Percentiles rank a stretch among this genome's conserved stretches.
phyloP scores from a whole-genome alignment of 495 filamentous ascomycete genomes.

The Neurospora intermedia region DNA sequence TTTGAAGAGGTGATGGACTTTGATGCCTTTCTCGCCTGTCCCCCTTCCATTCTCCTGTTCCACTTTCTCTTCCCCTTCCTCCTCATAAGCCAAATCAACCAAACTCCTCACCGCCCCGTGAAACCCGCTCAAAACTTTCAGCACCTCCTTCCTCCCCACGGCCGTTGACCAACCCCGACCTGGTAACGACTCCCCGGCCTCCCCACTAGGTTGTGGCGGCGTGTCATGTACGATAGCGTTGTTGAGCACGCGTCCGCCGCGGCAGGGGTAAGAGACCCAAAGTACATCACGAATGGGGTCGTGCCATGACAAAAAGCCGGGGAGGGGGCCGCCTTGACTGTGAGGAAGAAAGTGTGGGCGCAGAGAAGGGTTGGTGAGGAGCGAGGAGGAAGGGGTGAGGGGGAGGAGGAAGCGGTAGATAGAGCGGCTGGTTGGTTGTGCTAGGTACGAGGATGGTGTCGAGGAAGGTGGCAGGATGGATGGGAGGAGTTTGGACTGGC shows the following conservation, averaged over 20 bases:
- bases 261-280: slow-evolving; percentile 37
- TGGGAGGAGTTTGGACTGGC: not conserved
- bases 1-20: slow-evolving; percentile 18
- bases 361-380: slow-evolving; percentile 25
- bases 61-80: not conserved
- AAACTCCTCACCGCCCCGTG: slow-evolving; percentile 11
- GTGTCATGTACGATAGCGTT: slow-evolving; percentile 18
- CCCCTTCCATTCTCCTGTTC: not conserved
- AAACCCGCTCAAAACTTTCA: slow-evolving; percentile 15
- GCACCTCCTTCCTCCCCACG: slow-evolving; percentile 7
- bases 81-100: slow-evolving; percentile 9
- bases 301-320: slow-evolving; percentile 21
- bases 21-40: slow-evolving; percentile 21
- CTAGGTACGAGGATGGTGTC: not conserved
- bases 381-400: slow-evolving; percentile 11
- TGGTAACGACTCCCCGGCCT: not conserved
- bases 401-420: slow-evolving; percentile 40
- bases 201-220: not conserved
- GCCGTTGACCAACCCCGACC: slow-evolving; percentile 11
- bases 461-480: not conserved
- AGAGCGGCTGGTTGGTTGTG: slow-evolving; percentile 22
- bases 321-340: slow-evolving; percentile 3
- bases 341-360: slow-evolving; percentile 7
- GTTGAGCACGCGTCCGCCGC: slow-evolving; percentile 21
- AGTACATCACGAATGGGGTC: slow-evolving; percentile 19